Percentiles rank a stretch among this genome's conserved stretches.
phyloP scores from a whole-genome alignment of 169 alveolate species.

The Plasmodium billcollinsi region DNA sequence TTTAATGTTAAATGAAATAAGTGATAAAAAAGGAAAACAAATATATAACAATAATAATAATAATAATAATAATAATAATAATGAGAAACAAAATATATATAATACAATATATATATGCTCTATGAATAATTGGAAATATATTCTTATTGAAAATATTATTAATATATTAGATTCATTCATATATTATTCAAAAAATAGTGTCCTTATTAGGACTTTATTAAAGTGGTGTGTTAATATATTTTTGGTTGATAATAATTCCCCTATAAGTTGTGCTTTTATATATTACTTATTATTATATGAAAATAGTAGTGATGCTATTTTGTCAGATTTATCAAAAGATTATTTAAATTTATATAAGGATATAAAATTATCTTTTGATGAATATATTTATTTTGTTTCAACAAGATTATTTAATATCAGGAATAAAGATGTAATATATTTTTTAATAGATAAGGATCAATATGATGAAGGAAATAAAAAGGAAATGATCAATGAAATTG shows the following conservation, averaged over 20 bases:
- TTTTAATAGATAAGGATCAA: background rate
- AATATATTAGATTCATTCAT: slow-evolving; percentile 39
- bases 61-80: background rate
- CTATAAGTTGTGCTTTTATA: slow-evolving; percentile 23
- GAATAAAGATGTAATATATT: background rate
- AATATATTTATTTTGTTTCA: slow-evolving; percentile 41
- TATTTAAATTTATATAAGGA: slow-evolving; percentile 32
- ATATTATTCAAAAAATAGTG: slow-evolving; percentile 19
- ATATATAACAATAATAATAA: background rate
- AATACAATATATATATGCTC: too few relatives aligned
- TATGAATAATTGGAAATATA: background rate
- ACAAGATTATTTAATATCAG: slow-evolving; percentile 19
- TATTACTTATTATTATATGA: slow-evolving; percentile 40
- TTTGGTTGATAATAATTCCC: background rate
- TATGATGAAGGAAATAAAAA: background rate
- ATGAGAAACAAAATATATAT: too few relatives aligned
- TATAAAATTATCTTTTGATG: slow-evolving; percentile 24
- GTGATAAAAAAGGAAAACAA: background rate
- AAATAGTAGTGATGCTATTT: slow-evolving; percentile 26
- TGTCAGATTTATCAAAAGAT: slow-evolving; percentile 44
- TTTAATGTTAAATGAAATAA: background rate
- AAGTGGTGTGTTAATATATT: slow-evolving; percentile 57
- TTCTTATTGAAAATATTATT: slow-evolving; percentile 36
- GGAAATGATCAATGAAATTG: background rate
- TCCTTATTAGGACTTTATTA: slow-evolving; percentile 28